These are phyloP conservation scores for Elasticomyces elasticus DNA, from an alignment of 495 filamentous ascomycete genomes.

Conservation along the genomic window DNA sequence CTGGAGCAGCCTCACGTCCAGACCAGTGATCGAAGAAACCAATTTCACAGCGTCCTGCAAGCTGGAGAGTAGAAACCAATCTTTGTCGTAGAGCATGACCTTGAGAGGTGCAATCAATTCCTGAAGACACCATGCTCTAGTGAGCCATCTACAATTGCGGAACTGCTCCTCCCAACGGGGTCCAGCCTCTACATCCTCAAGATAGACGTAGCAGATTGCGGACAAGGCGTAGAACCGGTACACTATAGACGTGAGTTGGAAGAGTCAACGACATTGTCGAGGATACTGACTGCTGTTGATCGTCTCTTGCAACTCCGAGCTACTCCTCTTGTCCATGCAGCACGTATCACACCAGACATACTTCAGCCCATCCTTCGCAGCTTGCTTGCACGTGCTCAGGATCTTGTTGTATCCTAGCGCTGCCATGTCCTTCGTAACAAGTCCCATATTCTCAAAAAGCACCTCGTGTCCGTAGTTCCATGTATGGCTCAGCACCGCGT, in stretches of 20 bases:
- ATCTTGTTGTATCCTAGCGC: not conserved
- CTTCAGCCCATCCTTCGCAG: slow-evolving; percentile 2
- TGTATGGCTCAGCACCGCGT: slow-evolving; percentile 19
- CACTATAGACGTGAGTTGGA: not conserved
- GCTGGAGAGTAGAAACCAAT: slow-evolving; percentile 8
- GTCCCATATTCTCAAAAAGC: slow-evolving; percentile 8
- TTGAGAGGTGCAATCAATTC: slow-evolving; percentile 13
- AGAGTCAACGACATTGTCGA: not conserved
- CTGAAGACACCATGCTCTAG: slow-evolving; percentile 17
- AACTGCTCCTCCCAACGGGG: not conserved
- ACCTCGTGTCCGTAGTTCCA: slow-evolving; percentile 15
- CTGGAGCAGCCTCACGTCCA: not conserved
- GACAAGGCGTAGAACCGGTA: slow-evolving; percentile 3
- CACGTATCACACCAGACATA: slow-evolving; percentile 19
- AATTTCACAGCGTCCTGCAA: not conserved
- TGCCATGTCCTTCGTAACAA: not conserved
- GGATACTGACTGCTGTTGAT: slow-evolving; percentile 13
- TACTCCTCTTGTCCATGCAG: slow-evolving; percentile 20
- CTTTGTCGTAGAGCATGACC: slow-evolving; percentile 5
- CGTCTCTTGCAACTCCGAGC: slow-evolving; percentile 13
- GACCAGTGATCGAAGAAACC: not conserved
- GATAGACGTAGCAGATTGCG: slow-evolving; percentile 12
- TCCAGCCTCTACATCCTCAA: slow-evolving; percentile 10
- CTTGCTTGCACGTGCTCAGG: not conserved
- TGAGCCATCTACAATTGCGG: slow-evolving; percentile 15